Conservation (phyloP, 345 rosid species). For the Toxicodendron radicans region DNA sequence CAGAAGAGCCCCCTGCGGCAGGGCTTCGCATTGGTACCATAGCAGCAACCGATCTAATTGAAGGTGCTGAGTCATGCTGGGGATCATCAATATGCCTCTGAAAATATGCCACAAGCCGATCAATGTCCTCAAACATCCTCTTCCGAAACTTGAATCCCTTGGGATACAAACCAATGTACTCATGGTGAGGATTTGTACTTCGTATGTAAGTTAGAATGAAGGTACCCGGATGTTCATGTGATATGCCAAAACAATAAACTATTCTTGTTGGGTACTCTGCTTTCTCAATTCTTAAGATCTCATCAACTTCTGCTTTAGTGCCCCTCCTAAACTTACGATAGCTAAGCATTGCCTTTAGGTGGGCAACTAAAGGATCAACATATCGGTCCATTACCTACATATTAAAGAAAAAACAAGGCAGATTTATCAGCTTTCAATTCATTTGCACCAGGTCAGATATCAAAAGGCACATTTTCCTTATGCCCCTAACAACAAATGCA, state of each 20-base stretch:
- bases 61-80: conserved; percentile 66
- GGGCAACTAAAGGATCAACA: conserved; percentile 88
- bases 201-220: conserved; percentile 86
- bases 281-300: conserved; percentile 71
- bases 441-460: conserved; percentile 8
- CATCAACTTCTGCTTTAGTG: conserved; percentile 84
- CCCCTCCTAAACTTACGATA: conserved; percentile 91
- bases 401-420: conserved; percentile 11
- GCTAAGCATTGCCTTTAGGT: conserved; percentile 80
- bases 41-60: conserved; percentile 94
- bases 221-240: conserved; percentile 97
- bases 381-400: conserved; percentile 93
- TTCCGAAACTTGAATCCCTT: conserved; percentile 98
- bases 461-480: neutral
- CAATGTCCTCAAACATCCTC: conserved; percentile 94
- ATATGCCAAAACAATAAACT: conserved; percentile 89
- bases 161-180: conserved; percentile 93
- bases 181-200: conserved; percentile 96
- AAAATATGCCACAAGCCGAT: conserved; percentile 91
- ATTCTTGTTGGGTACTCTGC: conserved; percentile 77
- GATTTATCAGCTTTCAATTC: conserved; percentile 4
- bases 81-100: conserved; percentile 96
- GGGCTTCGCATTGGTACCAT: conserved; percentile 99
- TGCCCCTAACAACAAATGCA: neutral
- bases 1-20: conserved; percentile 68